Conservation (phyloP, 495 filamentous ascomycete genomes). For the Penicillium argentinense region DNA sequence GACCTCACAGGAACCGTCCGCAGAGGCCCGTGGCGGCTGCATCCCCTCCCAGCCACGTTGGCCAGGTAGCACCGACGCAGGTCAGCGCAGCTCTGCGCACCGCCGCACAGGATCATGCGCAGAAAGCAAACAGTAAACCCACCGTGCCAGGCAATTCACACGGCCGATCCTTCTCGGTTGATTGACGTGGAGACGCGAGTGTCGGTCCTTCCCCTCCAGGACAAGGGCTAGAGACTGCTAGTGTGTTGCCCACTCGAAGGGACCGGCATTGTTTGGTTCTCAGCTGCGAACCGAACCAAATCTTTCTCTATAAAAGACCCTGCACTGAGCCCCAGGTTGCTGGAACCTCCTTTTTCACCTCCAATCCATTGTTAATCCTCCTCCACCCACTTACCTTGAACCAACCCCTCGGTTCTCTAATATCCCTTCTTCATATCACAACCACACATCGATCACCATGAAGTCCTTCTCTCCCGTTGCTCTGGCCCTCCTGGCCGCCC, state of each 20-base stretch:
- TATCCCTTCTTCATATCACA: neutral
- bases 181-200: slow-evolving; percentile 4
- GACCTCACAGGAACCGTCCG: slow-evolving; percentile 15
- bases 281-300: neutral
- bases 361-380: neutral
- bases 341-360: neutral
- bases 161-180: slow-evolving; percentile 2
- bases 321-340: slow-evolving; percentile 1
- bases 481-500: slow-evolving; percentile 36
- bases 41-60: slow-evolving; percentile 19
- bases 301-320: slow-evolving; percentile 16
- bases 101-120: slow-evolving; percentile 1
- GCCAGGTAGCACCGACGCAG: slow-evolving; percentile 11
- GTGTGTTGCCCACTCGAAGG: slow-evolving; percentile 4
- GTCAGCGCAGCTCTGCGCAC: neutral
- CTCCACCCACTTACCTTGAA: neutral
- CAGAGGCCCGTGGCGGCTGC: slow-evolving; percentile 2
- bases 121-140: slow-evolving; percentile 1
- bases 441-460: slow-evolving; percentile 30
- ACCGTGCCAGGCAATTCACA: slow-evolving; percentile 2
- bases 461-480: slow-evolving; percentile 38
- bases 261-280: slow-evolving; percentile 12
- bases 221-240: neutral
- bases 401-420: neutral
- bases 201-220: neutral